Conservation (phyloP, 2,329 filamentous ascomycete genomes). For the Cladosporium colombiae region DNA sequence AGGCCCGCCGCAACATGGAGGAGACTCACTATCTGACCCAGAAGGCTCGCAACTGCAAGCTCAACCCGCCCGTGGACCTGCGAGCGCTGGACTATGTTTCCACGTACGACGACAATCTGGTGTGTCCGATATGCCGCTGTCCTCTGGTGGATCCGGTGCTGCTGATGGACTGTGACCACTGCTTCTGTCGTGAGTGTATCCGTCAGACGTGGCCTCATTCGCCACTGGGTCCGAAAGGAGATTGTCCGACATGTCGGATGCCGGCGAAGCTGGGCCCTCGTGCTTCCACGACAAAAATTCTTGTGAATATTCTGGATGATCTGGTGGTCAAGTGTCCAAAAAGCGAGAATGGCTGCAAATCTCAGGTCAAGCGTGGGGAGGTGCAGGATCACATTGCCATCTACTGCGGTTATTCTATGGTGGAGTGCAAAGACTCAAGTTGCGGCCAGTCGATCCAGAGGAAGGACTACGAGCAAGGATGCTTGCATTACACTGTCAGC, state of each 20-base stretch:
- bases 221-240: conserved; percentile 35
- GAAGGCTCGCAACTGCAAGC: conserved; percentile 30
- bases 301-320: conserved; percentile 64
- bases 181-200: conserved; percentile 63
- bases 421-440: conserved; percentile 53
- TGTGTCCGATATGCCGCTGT: conserved; percentile 65
- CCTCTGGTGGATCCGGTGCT: conserved; percentile 61
- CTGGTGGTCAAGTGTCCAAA: conserved; percentile 62
- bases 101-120: conserved; percentile 59
- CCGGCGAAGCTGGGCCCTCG: conserved; percentile 41
- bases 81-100: conserved; percentile 60
- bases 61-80: conserved; percentile 52
- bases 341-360: conserved; percentile 53
- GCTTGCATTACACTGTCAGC: conserved; percentile 54
- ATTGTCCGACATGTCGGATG: conserved; percentile 60
- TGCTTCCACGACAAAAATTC: conserved; percentile 49
- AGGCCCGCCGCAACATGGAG: conserved; percentile 36
- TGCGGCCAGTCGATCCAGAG: conserved; percentile 57
- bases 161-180: conserved; percentile 61
- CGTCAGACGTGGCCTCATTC: conserved; percentile 48
- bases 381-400: conserved; percentile 61
- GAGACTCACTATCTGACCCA: conserved; percentile 33
- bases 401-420: conserved; percentile 58
- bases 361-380: conserved; percentile 56
- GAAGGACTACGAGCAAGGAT: conserved; percentile 56